Conservation (phyloP, 2,329 filamentous ascomycete genomes). For the Microsporum ferrugineum region DNA sequence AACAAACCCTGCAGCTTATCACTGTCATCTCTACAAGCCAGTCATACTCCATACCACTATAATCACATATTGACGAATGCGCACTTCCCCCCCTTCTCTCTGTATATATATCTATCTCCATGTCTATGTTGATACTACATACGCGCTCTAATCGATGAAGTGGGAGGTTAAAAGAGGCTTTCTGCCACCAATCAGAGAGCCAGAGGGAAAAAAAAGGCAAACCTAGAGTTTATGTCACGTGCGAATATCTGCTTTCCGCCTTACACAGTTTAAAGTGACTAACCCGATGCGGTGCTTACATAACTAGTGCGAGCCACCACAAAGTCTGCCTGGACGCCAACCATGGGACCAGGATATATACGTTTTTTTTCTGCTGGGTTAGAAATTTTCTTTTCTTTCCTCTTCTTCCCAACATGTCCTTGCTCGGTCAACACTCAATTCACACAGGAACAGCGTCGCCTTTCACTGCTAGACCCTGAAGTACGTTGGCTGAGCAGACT, state of each 20-base stretch:
- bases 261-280: not conserved
- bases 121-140: not conserved
- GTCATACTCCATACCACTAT: not conserved
- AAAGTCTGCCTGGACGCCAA: not conserved
- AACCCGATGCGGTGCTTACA: not conserved
- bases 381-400: not conserved
- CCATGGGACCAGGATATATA: conserved; percentile 1
- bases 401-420: not conserved
- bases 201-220: not conserved
- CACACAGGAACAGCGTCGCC: not conserved
- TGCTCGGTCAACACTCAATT: conserved; percentile 1
- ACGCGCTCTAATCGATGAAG: not conserved
- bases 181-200: not conserved
- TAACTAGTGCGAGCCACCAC: not conserved
- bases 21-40: not conserved
- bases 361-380: not conserved
- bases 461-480: not conserved
- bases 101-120: not conserved
- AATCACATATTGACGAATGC: not conserved
- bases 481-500: not conserved
- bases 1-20: not conserved
- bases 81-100: not conserved
- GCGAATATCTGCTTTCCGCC: not conserved
- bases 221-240: not conserved
- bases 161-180: conserved; percentile 4